Conservation (phyloP, 164 flowering plant species). For the Vitis vinifera region ASM3070453v1 NC_081822.1:95501-96000, state of each 20-base stretch:
- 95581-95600: conserved; percentile 94
- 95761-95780: conserved; percentile 1
- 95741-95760: conserved; percentile 15
- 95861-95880: conserved; percentile 85
- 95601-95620: conserved; percentile 91
- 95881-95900: conserved; percentile 88
- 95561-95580: conserved; percentile 87
- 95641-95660: conserved; percentile 80
- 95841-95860: conserved; percentile 91
- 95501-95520: background rate
- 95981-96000: conserved; percentile 1
- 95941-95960: background rate
- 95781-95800: background rate
- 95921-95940: conserved; percentile 49
- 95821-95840: conserved; percentile 13
- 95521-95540: background rate
- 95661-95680: conserved; percentile 92
- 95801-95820: conserved; percentile 6
- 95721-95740: conserved; percentile 98
- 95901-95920: conserved; percentile 90
- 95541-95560: conserved; percentile 36
- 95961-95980: background rate
- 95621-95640: conserved; percentile 91
- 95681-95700: conserved; percentile 97
- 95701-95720: conserved; percentile 95